Base-by-base conservation (phyloP, 257 asterid species). In the Nicotiana obtusifolia region DNA sequence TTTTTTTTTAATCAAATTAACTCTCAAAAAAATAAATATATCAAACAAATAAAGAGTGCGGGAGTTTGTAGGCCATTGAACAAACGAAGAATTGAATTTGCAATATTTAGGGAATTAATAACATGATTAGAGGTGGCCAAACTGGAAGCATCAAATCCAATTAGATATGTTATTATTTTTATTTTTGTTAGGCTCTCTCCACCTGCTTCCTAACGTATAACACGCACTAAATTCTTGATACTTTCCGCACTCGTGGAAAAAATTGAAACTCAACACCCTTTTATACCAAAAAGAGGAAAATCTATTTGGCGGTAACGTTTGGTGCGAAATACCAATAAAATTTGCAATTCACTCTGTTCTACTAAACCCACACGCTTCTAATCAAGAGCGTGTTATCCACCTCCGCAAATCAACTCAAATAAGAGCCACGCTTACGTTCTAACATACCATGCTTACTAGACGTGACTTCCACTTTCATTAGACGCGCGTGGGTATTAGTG, bases 221-320 rank as follows among this genome's bases (percentile, higher is more conserved):
- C 15, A 47, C 60, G 4, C 41, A 15, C 44, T 4, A 10, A 3
- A 6, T 8, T 14, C 16, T 49, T 71, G 2, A 20, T 41, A 2
- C 80, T 24, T 49, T 81, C 78, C 24, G 16, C 64, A 81, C 10
- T 67, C 76, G 35, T 59, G 24, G 61, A 13, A 31, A 69, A 71
- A 41, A 7, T 53, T 31, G 84, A 64, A 64, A 80, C 54, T 0
- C 73, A 37, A 81, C 64, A 68, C 80, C 68, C 28, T 73, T 73
- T 73, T 69, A 71, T 64, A 65, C n/a, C 68, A 71, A 78, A 73
- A 82, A 81, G 81, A 87, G 44, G 78, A 83, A 64, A 76, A 76
- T 77, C 83, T 77, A 85, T 84, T 90, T 91, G 96, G 97, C 98
- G 97, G 95, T 91, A 91, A 91, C 82, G 87, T 86, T 87, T 68